phyloP scores from a whole-genome alignment of 208 protist species.

The Crithidia expoeki region DNA sequence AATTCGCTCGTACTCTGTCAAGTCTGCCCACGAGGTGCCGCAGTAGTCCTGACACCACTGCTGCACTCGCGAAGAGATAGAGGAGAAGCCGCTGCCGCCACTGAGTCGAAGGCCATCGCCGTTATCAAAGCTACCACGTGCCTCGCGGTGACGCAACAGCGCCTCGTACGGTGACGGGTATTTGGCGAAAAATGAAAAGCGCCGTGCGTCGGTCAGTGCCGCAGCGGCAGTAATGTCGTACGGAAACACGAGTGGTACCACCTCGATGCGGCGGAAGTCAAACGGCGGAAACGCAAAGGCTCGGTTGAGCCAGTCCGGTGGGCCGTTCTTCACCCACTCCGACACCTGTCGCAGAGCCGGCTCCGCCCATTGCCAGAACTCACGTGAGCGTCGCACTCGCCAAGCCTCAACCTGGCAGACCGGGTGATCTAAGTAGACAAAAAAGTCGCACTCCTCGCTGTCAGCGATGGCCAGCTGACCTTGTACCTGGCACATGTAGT shows the following conservation, averaged over 20 bases:
- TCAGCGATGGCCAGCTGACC: slow-evolving; percentile 89
- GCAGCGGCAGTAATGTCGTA: slow-evolving; percentile 53
- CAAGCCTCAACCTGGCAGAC: slow-evolving; percentile 72
- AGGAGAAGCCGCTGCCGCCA: neutral
- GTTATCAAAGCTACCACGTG: neutral
- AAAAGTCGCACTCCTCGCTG: slow-evolving; percentile 90
- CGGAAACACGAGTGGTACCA: slow-evolving; percentile 80
- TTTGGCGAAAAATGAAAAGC: slow-evolving; percentile 70
- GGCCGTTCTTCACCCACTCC: slow-evolving; percentile 68
- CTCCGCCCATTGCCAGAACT: slow-evolving; percentile 85
- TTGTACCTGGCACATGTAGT: slow-evolving; percentile 93
- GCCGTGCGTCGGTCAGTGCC: slow-evolving; percentile 48
- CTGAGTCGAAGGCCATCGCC: neutral
- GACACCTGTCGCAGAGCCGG: slow-evolving; percentile 73
- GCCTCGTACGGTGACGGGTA: slow-evolving; percentile 41
- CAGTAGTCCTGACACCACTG: slow-evolving; percentile 9
- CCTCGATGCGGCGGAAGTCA: slow-evolving; percentile 62
- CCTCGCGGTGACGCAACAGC: neutral
- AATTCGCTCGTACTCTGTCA: slow-evolving; percentile 31
- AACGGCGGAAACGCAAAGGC: slow-evolving; percentile 72
- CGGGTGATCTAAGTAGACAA: slow-evolving; percentile 80
- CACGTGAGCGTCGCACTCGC: slow-evolving; percentile 66
- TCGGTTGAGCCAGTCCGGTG: slow-evolving; percentile 56
- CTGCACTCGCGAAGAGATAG: neutral
- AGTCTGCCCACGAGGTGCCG: slow-evolving; percentile 6